phyloP scores from a whole-genome alignment of 305 asterid species.

The Caryopteris hybrid region DNA sequence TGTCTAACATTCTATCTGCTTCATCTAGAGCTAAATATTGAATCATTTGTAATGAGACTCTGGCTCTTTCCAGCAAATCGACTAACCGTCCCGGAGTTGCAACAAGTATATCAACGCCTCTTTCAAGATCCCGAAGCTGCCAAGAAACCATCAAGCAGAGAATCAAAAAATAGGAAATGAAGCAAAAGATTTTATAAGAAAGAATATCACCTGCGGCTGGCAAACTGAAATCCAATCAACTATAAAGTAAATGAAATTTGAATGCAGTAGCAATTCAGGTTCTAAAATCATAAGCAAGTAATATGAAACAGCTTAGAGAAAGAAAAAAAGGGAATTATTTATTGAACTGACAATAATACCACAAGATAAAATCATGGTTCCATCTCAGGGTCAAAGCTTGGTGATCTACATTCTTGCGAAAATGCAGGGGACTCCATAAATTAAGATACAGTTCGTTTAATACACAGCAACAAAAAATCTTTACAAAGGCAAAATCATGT shows the following conservation, averaged over 20 bases:
- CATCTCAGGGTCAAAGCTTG: background rate
- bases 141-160: constrained; percentile 7
- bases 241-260: background rate
- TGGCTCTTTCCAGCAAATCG: constrained; percentile 80
- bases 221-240: background rate
- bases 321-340: background rate
- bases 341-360: background rate
- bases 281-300: background rate
- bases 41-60: constrained; percentile 73
- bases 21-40: constrained; percentile 77
- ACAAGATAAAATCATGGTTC: background rate
- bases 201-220: background rate
- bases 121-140: constrained; percentile 87
- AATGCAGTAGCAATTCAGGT: background rate
- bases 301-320: background rate
- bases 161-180: background rate
- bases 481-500: background rate
- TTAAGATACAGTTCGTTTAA: no score
- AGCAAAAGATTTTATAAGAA: background rate
- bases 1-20: constrained; percentile 87
- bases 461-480: no score
- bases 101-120: constrained; percentile 84
- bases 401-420: background rate
- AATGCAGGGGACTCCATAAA: background rate
- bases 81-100: constrained; percentile 92